Percentiles rank a stretch among this genome's conserved stretches.
These are phyloP conservation scores for Pilatotrama ljubarskyi DNA, from an alignment of 768 basidiomycete genomes.

Conservation along the genomic window DNA sequence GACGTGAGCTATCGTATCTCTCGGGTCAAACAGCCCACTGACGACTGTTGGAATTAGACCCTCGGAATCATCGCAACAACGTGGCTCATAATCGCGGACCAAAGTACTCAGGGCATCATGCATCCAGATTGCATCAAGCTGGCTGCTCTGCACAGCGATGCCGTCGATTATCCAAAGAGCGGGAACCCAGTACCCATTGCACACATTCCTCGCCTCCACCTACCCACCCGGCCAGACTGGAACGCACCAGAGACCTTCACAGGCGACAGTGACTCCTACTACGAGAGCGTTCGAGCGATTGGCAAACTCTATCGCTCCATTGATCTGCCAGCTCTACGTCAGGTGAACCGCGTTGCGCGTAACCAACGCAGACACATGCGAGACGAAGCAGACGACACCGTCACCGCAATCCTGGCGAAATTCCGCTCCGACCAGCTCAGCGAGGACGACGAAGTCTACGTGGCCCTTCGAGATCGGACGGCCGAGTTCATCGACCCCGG, in stretches of 20 bases:
- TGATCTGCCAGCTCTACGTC: conserved; percentile 44
- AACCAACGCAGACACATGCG: conserved; percentile 25
- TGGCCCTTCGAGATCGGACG: conserved; percentile 25
- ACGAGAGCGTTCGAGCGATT: conserved; percentile 54
- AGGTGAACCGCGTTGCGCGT: conserved; percentile 16
- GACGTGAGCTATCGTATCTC: conserved; percentile 43
- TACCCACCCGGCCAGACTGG: conserved; percentile 57
- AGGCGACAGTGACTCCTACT: conserved; percentile 37
- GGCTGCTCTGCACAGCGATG: conserved; percentile 59
- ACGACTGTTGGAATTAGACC: conserved; percentile 36
- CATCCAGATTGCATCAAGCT: conserved; percentile 54
- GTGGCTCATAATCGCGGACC: conserved; percentile 68
- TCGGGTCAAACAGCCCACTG: too few relatives aligned
- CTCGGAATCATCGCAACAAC: conserved; percentile 63
- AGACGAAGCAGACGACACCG: conserved; percentile 27
- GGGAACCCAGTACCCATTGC: conserved; percentile 34
- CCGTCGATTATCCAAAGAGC: conserved; percentile 68
- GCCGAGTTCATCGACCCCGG: conserved; percentile 26
- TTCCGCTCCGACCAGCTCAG: conserved; percentile 7
- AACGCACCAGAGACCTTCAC: conserved; percentile 59
- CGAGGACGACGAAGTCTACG: conserved; percentile 12
- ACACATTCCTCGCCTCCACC: conserved; percentile 46
- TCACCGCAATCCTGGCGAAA: conserved; percentile 32
- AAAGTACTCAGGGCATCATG: conserved; percentile 45
- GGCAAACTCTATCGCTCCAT: conserved; percentile 65